Evolutionary conservation across 1,284 basidiomycete species (phyloP).

Genomic region (Psilocybe mexicana): DNA sequence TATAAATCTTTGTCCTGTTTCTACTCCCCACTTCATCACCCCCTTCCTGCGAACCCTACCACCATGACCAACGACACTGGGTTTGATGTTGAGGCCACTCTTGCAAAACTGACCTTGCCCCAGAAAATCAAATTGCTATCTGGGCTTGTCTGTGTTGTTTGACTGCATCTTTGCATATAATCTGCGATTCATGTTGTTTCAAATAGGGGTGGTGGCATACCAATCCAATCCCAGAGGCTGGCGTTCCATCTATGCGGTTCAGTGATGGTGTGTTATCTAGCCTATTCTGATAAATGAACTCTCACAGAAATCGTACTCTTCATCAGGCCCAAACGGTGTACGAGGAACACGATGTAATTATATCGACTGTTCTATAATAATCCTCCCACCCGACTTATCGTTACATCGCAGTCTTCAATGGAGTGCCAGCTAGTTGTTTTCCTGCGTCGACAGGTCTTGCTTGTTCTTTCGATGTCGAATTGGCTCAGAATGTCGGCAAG

Average conservation of each 20-base stretch:
- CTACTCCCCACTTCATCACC: background rate
- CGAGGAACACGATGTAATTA: conserved; percentile 44
- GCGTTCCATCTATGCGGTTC: conserved; percentile 46
- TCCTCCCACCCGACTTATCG: background rate
- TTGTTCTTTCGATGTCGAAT: conserved; percentile 49
- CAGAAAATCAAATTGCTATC: conserved; percentile 47
- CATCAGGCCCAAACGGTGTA: conserved; percentile 50
- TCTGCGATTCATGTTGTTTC: background rate
- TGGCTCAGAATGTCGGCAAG: conserved; percentile 41
- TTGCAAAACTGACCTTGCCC: conserved; percentile 37
- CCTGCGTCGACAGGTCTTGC: conserved; percentile 51
- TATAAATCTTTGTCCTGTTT: background rate
- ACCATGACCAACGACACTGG: conserved; percentile 20
- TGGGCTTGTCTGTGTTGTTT: conserved; percentile 32
- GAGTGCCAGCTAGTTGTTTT: conserved; percentile 48
- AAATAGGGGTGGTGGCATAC: conserved; percentile 53
- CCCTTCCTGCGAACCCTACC: background rate
- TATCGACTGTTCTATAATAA: conserved; percentile 12
- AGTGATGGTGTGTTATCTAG: conserved; percentile 37
- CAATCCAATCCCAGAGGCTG: conserved; percentile 41
- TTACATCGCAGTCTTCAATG: conserved; percentile 43
- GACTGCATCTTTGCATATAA: conserved; percentile 7
- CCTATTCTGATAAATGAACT: background rate
- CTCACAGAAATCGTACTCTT: background rate
- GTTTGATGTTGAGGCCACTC: conserved; percentile 38